Conservation (phyloP, 2,329 filamentous ascomycete species). For the Aureobasidium lini region DNA sequence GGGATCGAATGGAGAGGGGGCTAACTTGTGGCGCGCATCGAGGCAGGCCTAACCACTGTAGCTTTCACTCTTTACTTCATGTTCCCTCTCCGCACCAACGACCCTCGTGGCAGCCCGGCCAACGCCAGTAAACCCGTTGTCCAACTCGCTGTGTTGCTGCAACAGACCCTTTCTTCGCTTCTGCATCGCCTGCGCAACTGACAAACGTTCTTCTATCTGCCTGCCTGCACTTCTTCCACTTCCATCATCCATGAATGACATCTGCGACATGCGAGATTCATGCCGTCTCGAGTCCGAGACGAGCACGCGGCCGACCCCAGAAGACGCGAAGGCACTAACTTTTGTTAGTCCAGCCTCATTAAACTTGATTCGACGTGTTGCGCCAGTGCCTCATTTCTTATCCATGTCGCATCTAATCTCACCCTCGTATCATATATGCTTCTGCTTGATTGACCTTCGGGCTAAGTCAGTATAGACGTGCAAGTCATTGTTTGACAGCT, state of each 20-base stretch:
- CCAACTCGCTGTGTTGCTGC: neutral
- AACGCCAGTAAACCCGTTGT: constrained; percentile 11
- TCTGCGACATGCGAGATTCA: neutral
- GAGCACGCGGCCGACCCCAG: constrained; percentile 7
- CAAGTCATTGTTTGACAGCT: neutral
- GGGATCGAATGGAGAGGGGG: constrained; percentile 5
- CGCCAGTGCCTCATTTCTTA: constrained; percentile 9
- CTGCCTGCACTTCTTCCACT: neutral
- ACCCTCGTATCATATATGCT: neutral
- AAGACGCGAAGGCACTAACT: constrained; percentile 7
- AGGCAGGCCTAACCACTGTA: constrained; percentile 7
- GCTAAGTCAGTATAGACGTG: neutral
- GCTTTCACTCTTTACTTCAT: neutral
- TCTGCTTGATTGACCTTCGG: neutral
- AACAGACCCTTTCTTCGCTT: neutral
- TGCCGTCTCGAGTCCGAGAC: neutral
- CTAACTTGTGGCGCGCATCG: constrained; percentile 5
- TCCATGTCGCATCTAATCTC: constrained; percentile 10
- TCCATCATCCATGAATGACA: neutral
- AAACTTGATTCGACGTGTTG: constrained; percentile 10
- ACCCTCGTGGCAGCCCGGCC: constrained; percentile 11
- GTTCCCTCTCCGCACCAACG: constrained; percentile 9
- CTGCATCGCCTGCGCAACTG: constrained; percentile 9
- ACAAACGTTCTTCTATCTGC: neutral
- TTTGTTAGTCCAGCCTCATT: constrained; percentile 9